phyloP scores from a whole-genome alignment of 805 yeast species.

The Candida maltosa region DNA sequence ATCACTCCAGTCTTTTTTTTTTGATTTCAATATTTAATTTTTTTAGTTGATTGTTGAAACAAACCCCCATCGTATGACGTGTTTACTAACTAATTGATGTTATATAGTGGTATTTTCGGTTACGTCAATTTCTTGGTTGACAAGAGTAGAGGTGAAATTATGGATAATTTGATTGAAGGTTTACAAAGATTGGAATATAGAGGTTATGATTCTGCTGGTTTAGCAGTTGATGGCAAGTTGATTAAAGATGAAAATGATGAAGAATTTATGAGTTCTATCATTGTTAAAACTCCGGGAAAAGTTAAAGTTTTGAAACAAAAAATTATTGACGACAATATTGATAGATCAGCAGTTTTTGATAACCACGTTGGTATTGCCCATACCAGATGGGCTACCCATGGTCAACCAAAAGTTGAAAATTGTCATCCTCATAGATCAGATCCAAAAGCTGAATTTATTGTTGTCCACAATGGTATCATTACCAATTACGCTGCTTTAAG shows the following conservation, averaged over 20 bases:
- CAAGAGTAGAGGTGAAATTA: conserved; percentile 86
- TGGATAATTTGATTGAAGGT: conserved; percentile 86
- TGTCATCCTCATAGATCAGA: conserved; percentile 98
- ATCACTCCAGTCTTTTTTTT: too few species aligned
- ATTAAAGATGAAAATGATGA: conserved; percentile 52
- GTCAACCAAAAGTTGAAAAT: conserved; percentile 79
- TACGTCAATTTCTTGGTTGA: conserved; percentile 94
- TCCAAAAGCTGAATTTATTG: conserved; percentile 73
- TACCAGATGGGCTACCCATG: conserved; percentile 99
- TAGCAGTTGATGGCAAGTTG: conserved; percentile 69
- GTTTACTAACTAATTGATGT: too few species aligned
- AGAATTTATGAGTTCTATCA: conserved; percentile 58
- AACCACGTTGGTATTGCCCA: conserved; percentile 97
- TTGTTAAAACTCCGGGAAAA: conserved; percentile 88
- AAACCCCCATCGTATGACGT: too few species aligned
- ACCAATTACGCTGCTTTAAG: conserved; percentile 92
- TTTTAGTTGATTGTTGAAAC: too few species aligned
- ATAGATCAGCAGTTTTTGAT: conserved; percentile 63
- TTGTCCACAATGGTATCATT: conserved; percentile 97
- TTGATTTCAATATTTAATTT: too few species aligned
- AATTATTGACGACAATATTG: conserved; percentile 48
- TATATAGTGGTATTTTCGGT: conserved; percentile 95
- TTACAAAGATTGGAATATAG: conserved; percentile 86
- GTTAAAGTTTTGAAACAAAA: conserved; percentile 75
- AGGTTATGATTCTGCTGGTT: conserved; percentile 97